Evolutionary conservation across 2,329 filamentous ascomycete species (phyloP).

Genomic region (Colletotrichum abscissum): DNA sequence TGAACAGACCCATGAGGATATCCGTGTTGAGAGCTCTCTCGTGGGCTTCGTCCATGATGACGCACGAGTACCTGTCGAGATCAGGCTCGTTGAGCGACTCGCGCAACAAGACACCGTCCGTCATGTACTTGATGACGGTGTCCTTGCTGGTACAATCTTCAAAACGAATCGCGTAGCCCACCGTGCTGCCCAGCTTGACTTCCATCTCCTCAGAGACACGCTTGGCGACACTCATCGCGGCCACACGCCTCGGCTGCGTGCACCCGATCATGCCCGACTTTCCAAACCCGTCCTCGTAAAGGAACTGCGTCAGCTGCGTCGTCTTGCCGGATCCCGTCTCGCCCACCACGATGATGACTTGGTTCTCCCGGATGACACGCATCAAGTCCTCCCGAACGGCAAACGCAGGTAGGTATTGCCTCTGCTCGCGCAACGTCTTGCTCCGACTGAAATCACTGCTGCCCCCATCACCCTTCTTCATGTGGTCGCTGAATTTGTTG

Average conservation of each 20-base stretch:
- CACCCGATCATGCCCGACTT: slow-evolving; percentile 92
- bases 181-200: slow-evolving; percentile 84
- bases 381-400: slow-evolving; percentile 94
- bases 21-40: slow-evolving; percentile 97
- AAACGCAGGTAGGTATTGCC: slow-evolving; percentile 94
- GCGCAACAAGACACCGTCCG: slow-evolving; percentile 91
- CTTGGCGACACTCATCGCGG: slow-evolving; percentile 98
- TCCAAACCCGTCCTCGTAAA: slow-evolving; percentile 95
- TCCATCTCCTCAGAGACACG: slow-evolving; percentile 99
- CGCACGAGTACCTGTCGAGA: slow-evolving; percentile 94
- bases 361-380: slow-evolving; percentile 93
- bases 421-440: slow-evolving; percentile 90
- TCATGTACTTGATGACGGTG: slow-evolving; percentile 99
- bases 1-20: slow-evolving; percentile 96
- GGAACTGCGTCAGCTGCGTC: slow-evolving; percentile 95
- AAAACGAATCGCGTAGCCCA: slow-evolving; percentile 97
- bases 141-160: slow-evolving; percentile 98
- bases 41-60: slow-evolving; percentile 99
- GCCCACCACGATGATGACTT: slow-evolving; percentile 95
- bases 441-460: slow-evolving; percentile 93
- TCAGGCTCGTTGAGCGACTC: slow-evolving; percentile 94
- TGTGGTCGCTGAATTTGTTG: slow-evolving; percentile 88
- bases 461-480: slow-evolving; percentile 85
- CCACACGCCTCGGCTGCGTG: slow-evolving; percentile 94
- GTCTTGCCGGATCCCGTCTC: slow-evolving; percentile 99